Base-by-base conservation (phyloP, 176 grass and related monocot species). In the Lolium perenne region DNA sequence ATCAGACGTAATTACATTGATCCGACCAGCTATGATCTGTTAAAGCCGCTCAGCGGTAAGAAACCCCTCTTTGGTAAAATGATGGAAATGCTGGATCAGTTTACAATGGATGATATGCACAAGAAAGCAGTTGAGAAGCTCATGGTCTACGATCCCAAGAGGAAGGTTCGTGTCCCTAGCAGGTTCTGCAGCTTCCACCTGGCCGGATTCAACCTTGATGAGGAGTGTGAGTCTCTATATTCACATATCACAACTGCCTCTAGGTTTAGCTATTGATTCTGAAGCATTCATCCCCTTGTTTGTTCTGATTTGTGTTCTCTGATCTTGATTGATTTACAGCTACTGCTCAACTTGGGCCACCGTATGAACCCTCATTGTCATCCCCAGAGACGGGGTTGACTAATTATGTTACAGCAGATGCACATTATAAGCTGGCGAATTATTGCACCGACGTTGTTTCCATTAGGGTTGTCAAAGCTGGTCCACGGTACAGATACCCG, bases 131-230 rank as follows among this genome's bases (percentile, higher is more conserved):
- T 61, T 8, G 22, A 61, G n/a, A 10, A 21, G 10, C 59, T 61
- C 59, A 11, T 61, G n/a, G n/a, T 62, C 1, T 10, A n/a, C n/a
- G 59, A 62, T 23, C 59, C 59, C 11, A 62, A 62, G 21, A 62
- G 10, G 59, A 25, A 13, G 10, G 59, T 10, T 62, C 0, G 4
- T n/a, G 59, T 62, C 59, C 21, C 59, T 3, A 25, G 59, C 59
- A n/a, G 59, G 10, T 62, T 62, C 59, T 62, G 59, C 59, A 62
- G 59, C 59, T 62, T 62, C 21, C 59, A 62, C 59, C 59, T 62
- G 0, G 59, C 9, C 9, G 11, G 10, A n/a, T 62, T 62, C 59
- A 10, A 62, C 59, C 59, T 23, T 62, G 59, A 25, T 62, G 21
- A 25, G n/a, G n/a, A n/a, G n/a, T 23, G 59, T 62, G 59, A 23